These are phyloP conservation scores for Tricholomella constricta DNA, from an alignment of 768 basidiomycete genomes.

Conservation along the genomic window DNA sequence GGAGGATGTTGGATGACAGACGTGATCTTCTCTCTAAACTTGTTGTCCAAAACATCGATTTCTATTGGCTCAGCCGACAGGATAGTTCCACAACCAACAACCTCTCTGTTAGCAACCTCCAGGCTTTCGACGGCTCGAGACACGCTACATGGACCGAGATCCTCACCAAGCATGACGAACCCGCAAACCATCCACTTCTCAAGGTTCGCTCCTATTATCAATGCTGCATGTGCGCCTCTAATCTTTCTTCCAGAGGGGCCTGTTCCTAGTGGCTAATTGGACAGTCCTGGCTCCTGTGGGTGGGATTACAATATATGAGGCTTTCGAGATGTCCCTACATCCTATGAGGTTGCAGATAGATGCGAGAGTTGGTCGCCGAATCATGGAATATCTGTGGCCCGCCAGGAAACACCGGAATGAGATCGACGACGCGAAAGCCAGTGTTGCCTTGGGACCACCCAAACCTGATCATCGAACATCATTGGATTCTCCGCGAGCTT, in stretches of 20 bases:
- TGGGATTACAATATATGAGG: constrained; percentile 87
- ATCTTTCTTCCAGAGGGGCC: constrained; percentile 48
- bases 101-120: constrained; percentile 72
- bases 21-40: constrained; percentile 81
- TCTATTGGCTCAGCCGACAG: constrained; percentile 82
- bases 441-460: constrained; percentile 17
- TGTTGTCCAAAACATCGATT: constrained; percentile 76
- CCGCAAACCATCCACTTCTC: constrained; percentile 65
- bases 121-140: constrained; percentile 84
- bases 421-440: constrained; percentile 21
- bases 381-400: constrained; percentile 91
- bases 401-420: constrained; percentile 48
- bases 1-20: constrained; percentile 83
- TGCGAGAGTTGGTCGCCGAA: constrained; percentile 72
- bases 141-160: constrained; percentile 89
- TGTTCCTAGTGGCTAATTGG: constrained; percentile 83
- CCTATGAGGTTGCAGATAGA: constrained; percentile 89
- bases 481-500: constrained; percentile 49
- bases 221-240: neutral
- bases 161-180: constrained; percentile 73
- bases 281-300: constrained; percentile 86
- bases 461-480: constrained; percentile 38
- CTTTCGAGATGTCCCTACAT: constrained; percentile 79
- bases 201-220: constrained; percentile 50
- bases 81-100: constrained; percentile 86